Percentiles rank a stretch among this genome's conserved stretches.
phyloP scores from a whole-genome alignment of 768 basidiomycete genomes.

The Coprinopsis cinerea region DNA sequence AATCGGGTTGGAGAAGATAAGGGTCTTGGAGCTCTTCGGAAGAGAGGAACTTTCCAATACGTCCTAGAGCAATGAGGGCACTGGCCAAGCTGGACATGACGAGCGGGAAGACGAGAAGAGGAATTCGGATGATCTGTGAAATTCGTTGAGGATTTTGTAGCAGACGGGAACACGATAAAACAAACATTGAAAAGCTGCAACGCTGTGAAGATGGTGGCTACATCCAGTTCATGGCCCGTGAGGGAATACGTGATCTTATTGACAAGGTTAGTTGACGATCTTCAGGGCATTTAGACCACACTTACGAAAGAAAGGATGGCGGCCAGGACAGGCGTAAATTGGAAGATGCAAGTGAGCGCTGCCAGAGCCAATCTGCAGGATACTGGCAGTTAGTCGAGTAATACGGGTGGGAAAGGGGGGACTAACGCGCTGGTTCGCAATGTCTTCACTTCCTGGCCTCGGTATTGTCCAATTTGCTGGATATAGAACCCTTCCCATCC shows the following conservation, averaged over 20 bases:
- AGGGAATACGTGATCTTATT: conserved; percentile 52
- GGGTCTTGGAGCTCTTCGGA: conserved; percentile 50
- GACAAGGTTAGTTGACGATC: not conserved
- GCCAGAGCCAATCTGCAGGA: conserved; percentile 27
- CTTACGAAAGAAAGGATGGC: conserved; percentile 48
- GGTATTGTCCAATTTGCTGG: conserved; percentile 32
- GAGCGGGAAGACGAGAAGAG: conserved; percentile 51
- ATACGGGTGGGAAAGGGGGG: too few relatives aligned
- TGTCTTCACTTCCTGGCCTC: conserved; percentile 35
- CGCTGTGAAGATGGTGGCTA: conserved; percentile 50
- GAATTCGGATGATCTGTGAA: conserved; percentile 48
- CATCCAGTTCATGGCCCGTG: conserved; percentile 47
- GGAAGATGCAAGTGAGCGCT: conserved; percentile 35
- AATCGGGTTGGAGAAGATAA: conserved; percentile 35
- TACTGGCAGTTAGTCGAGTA: too few relatives aligned
- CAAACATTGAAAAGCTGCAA: conserved; percentile 55
- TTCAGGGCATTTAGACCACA: conserved; percentile 6
- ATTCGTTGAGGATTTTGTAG: not conserved
- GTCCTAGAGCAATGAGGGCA: conserved; percentile 43
- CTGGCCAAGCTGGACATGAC: conserved; percentile 43
- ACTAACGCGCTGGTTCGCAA: conserved; percentile 34
- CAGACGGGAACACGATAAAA: not conserved
- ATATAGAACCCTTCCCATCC: conserved; percentile 52
- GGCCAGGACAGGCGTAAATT: conserved; percentile 46
- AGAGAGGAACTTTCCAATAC: conserved; percentile 42